These are phyloP conservation scores for Phaeoacremonium minimum DNA, from an alignment of 2,329 filamentous ascomycete species.

Conservation along the genomic window DNA sequence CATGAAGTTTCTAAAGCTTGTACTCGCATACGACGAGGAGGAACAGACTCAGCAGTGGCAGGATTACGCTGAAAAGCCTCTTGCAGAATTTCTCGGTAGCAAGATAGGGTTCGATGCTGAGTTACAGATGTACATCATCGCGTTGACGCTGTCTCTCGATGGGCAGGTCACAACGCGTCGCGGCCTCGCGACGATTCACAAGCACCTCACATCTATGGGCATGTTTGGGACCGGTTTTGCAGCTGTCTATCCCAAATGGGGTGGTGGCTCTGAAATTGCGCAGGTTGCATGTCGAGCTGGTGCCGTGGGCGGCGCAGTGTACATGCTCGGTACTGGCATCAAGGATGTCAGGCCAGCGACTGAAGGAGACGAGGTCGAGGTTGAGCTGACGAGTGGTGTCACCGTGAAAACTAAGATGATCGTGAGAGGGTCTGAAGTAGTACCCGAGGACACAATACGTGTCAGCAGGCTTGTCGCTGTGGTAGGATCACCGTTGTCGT, in stretches of 20 bases:
- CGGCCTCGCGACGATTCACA: constrained; percentile 69
- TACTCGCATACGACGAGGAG: constrained; percentile 62
- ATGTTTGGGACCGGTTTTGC: constrained; percentile 86
- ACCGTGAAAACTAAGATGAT: constrained; percentile 51
- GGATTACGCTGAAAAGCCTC: constrained; percentile 44
- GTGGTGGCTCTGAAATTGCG: constrained; percentile 79
- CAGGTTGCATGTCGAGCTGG: constrained; percentile 89
- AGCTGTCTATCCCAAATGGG: constrained; percentile 89
- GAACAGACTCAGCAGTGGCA: constrained; percentile 55
- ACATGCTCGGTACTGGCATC: constrained; percentile 75
- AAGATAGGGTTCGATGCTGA: constrained; percentile 65
- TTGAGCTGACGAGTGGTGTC: constrained; percentile 51
- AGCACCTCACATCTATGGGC: constrained; percentile 82
- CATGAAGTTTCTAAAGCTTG: constrained; percentile 93
- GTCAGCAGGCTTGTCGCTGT: constrained; percentile 64
- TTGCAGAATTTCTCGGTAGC: constrained; percentile 55
- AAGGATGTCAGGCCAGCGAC: constrained; percentile 22
- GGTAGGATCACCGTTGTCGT: constrained; percentile 59
- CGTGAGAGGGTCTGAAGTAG: constrained; percentile 36
- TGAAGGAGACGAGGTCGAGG: constrained; percentile 6
- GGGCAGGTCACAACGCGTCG: constrained; percentile 56
- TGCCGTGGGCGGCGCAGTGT: constrained; percentile 86
- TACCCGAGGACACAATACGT: constrained; percentile 16
- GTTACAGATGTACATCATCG: constrained; percentile 57
- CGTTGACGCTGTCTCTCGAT: constrained; percentile 72